Evolutionary conservation across 306 rosid species (phyloP).

Genomic region (Cicer pinnatifidum): DNA sequence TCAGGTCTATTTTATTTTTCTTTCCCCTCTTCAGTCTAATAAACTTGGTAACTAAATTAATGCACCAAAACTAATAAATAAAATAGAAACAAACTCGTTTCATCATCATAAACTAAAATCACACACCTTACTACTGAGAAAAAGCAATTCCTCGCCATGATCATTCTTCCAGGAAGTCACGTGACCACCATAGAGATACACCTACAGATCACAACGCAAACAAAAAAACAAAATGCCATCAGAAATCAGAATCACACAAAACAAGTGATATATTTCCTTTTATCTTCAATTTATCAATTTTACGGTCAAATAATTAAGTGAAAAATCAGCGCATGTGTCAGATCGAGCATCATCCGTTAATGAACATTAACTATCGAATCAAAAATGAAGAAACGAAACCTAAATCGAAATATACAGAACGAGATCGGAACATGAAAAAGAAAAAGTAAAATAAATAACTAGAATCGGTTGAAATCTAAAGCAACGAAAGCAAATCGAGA

Average conservation of each 20-base stretch:
- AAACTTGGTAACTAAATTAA: slow-evolving; percentile 28
- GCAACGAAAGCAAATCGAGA: slow-evolving; percentile 19
- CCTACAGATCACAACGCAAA: slow-evolving; percentile 56
- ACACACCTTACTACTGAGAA: slow-evolving; percentile 87
- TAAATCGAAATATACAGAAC: slow-evolving; percentile 31
- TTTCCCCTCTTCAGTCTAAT: neutral
- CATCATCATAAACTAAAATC: neutral
- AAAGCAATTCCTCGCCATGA: slow-evolving; percentile 87
- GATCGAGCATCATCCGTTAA: slow-evolving; percentile 29
- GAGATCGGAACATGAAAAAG: slow-evolving; percentile 29
- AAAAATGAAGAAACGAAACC: neutral
- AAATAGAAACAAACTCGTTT: slow-evolving; percentile 7
- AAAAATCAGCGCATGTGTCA: neutral
- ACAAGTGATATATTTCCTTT: neutral
- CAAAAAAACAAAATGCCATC: slow-evolving; percentile 28
- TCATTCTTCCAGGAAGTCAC: slow-evolving; percentile 99
- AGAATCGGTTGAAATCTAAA: slow-evolving; percentile 6
- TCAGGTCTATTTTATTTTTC: neutral
- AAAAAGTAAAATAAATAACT: neutral
- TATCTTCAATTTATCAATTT: neutral
- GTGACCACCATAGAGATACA: slow-evolving; percentile 83
- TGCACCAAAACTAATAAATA: neutral
- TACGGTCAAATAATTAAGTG: neutral
- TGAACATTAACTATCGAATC: neutral
- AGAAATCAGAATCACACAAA: neutral